Evolutionary conservation across 768 basidiomycete species (phyloP), one percentile per base, ranked within the genome.

Genomic region (Kwoniella dejecticola): DNA sequence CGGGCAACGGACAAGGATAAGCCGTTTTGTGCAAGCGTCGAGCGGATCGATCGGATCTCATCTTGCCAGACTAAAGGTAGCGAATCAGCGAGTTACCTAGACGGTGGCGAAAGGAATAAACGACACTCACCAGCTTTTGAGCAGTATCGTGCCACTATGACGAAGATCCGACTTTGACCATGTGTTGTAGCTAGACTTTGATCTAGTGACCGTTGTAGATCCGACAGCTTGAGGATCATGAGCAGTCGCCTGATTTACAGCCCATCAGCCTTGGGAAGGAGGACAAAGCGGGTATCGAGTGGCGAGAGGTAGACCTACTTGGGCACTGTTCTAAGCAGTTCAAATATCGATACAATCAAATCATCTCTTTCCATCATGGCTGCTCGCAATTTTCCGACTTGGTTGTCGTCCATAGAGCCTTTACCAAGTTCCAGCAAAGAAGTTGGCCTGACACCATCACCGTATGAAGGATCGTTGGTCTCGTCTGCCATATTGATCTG

Each of bases 91-190:
- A n/a, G n/a, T 23, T 44, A 8, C 40, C 38, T 26, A 82, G 82
- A 42, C 19, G 17, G 11, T 42, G 11, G 8, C 6, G 7, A n/a
- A 41, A 6, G 11, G 52, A 23, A 30, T 13, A 0, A 26, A 13
- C 7, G 7, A 36, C 2, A 65, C 67, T 53, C 31, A 69, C 67
- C 68, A 11, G 71, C 71, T 54, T 71, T 40, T 52, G 86, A 83
- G 75, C 94, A 96, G 79, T 90, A 95, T 71, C 89, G 88, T 6
- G 92, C 93, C 15, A 89, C 89, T 59, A 97, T 88, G 30, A 97
- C 75, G 78, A 97, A 98, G 74, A 98, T 86, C 19, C 95, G 88
- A 60, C 87, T 83, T 83, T 90, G 75, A 15, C 75, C 72, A 47
- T 76, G 68, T 84, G 95, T 98, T 0, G 96, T 98, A 69, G 86